These are phyloP conservation scores for Phytophthora constricta DNA, from an alignment of 352 stramenopile species.

Conservation along the genomic window DNA sequence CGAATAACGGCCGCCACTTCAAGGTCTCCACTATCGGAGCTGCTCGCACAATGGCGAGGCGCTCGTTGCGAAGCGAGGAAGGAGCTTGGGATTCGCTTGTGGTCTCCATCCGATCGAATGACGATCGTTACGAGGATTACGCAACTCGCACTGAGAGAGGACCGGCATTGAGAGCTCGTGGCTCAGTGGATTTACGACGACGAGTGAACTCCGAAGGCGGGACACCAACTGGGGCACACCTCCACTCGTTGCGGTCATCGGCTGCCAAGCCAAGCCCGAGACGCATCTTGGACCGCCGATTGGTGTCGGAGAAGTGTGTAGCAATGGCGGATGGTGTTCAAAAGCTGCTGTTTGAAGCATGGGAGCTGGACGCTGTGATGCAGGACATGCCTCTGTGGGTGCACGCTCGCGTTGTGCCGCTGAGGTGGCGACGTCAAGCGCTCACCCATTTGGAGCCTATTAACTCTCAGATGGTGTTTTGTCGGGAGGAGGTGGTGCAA, in stretches of 20 bases:
- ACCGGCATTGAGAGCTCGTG: slow-evolving; percentile 6
- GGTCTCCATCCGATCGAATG: slow-evolving; percentile 1
- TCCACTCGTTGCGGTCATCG: slow-evolving; percentile 18
- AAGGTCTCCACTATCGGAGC: slow-evolving; percentile 11
- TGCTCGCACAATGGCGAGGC: slow-evolving; percentile 16
- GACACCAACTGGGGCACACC: slow-evolving; percentile 10
- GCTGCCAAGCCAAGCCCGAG: slow-evolving; percentile 12
- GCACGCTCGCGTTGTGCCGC: slow-evolving; percentile 44
- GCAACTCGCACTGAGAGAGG: slow-evolving; percentile 10
- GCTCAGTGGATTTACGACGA: slow-evolving; percentile 16
- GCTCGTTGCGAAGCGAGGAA: slow-evolving; percentile 5
- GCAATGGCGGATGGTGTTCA: slow-evolving; percentile 41
- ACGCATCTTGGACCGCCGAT: slow-evolving; percentile 12
- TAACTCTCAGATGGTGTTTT: slow-evolving; percentile 48
- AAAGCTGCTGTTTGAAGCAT: slow-evolving; percentile 40
- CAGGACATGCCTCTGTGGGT: slow-evolving; percentile 54
- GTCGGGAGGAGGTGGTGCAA: slow-evolving; percentile 33
- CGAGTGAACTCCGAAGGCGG: slow-evolving; percentile 31
- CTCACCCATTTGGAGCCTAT: slow-evolving; percentile 43
- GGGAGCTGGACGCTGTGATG: slow-evolving; percentile 40
- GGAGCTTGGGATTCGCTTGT: slow-evolving; percentile 16
- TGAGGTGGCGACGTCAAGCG: slow-evolving; percentile 49
- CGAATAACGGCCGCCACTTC: slow-evolving; percentile 25
- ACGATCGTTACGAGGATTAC: not conserved
- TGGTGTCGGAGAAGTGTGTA: slow-evolving; percentile 47